Conservation (phyloP, 2,329 filamentous ascomycete genomes). For the Colletotrichum tabaci region DNA sequence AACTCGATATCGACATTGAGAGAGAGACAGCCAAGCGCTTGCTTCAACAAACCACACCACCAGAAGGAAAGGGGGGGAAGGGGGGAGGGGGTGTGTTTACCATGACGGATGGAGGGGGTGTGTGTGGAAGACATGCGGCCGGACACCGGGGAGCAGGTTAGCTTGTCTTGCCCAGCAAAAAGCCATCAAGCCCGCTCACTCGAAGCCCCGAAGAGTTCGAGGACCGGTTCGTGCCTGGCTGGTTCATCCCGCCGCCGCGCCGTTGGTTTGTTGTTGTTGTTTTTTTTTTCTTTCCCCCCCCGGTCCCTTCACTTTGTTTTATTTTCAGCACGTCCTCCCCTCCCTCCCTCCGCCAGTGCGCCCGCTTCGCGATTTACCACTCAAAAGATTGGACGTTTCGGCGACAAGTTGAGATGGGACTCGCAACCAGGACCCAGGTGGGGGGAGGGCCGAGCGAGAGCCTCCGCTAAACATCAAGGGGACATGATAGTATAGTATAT, state of each 20-base stretch:
- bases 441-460: neutral
- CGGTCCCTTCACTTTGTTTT: constrained; percentile 12
- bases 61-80: neutral
- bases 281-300: neutral
- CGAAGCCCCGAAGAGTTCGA: constrained; percentile 26
- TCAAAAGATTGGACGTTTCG: constrained; percentile 35
- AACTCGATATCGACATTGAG: constrained; percentile 16
- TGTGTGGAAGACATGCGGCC: neutral
- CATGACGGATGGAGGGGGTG: neutral
- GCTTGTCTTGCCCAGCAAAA: constrained; percentile 30
- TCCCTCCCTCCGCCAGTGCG: neutral
- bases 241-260: constrained; percentile 21
- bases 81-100: constrained; percentile 7
- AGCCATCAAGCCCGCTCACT: constrained; percentile 26
- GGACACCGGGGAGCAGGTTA: constrained; percentile 22
- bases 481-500: neutral
- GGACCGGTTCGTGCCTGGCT: constrained; percentile 13
- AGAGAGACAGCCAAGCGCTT: constrained; percentile 36
- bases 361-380: neutral
- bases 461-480: constrained; percentile 20
- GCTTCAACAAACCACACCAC: neutral
- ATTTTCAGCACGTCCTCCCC: constrained; percentile 3
- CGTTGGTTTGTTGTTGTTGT: constrained; percentile 33
- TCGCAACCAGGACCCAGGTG: neutral
- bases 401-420: constrained; percentile 18